Evolutionary conservation across 768 basidiomycete species (phyloP).

Genomic region (Boletus huronensis): DNA sequence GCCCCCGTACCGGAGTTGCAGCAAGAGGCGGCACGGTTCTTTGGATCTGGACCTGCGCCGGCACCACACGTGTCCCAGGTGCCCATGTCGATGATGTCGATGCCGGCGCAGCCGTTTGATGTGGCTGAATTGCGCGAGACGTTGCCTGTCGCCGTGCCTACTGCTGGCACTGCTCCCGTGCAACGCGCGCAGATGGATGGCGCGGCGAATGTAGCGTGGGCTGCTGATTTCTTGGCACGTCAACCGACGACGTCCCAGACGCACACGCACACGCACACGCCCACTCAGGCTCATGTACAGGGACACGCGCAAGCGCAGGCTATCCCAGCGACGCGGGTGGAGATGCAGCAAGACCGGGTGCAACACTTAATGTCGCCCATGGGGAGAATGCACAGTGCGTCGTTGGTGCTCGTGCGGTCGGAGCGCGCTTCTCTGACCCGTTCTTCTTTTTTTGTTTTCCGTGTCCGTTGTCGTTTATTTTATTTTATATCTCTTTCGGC

Average conservation of each 20-base stretch:
- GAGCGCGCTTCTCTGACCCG: conserved; percentile 2
- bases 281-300: conserved; percentile 5
- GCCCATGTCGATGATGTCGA: conserved; percentile 19
- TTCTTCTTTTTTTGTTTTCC: background rate
- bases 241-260: conserved; percentile 22
- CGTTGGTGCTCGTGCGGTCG: background rate
- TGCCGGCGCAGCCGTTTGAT: conserved; percentile 48
- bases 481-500: background rate
- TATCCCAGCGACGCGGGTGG: conserved; percentile 4
- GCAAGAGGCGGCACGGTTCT: conserved; percentile 72
- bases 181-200: conserved; percentile 21
- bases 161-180: background rate
- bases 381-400: conserved; percentile 20
- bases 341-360: conserved; percentile 9
- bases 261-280: background rate
- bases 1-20: conserved; percentile 40
- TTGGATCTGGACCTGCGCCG: conserved; percentile 35
- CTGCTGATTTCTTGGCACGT: conserved; percentile 51
- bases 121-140: conserved; percentile 40
- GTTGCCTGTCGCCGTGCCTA: conserved; percentile 11
- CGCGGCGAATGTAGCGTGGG: conserved; percentile 44
- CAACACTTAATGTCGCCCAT: conserved; percentile 3
- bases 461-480: background rate
- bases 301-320: conserved; percentile 7
- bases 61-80: conserved; percentile 25